Evolutionary conservation across 331 rosid species (phyloP).

Genomic region (Pyrus hybrid): DNA sequence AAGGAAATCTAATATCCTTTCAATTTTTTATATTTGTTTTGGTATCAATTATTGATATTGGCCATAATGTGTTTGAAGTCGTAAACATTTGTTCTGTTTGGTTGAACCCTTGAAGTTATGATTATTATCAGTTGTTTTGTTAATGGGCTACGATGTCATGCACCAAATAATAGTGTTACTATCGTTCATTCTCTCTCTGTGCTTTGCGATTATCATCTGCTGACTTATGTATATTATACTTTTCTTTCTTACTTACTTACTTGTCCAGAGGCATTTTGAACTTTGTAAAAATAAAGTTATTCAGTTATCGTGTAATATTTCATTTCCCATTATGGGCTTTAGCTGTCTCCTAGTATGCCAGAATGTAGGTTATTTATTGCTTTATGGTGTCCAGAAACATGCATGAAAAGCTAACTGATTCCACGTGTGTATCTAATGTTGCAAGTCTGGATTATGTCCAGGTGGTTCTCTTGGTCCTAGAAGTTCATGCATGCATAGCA

Average conservation of each 20-base stretch:
- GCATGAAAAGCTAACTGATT: neutral
- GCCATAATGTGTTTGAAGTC: too few species aligned
- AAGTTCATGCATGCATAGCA: constrained; percentile 93
- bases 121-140: neutral
- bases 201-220: neutral
- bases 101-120: neutral
- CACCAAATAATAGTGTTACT: neutral
- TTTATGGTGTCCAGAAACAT: neutral
- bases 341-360: neutral
- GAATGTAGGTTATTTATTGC: neutral
- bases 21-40: too few species aligned
- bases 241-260: neutral
- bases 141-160: neutral
- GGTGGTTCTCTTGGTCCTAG: constrained; percentile 97
- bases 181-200: neutral
- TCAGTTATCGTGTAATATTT: neutral
- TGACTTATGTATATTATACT: neutral
- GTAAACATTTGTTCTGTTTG: neutral
- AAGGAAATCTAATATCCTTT: too few species aligned
- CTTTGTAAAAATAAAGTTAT: neutral
- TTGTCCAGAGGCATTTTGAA: neutral
- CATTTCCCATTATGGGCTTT: neutral
- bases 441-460: constrained; percentile 23
- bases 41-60: too few species aligned
- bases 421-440: constrained; percentile 3